Base-by-base conservation (phyloP, 148 eudicot genomes). In the Fagopyrum esculentum region DNA sequence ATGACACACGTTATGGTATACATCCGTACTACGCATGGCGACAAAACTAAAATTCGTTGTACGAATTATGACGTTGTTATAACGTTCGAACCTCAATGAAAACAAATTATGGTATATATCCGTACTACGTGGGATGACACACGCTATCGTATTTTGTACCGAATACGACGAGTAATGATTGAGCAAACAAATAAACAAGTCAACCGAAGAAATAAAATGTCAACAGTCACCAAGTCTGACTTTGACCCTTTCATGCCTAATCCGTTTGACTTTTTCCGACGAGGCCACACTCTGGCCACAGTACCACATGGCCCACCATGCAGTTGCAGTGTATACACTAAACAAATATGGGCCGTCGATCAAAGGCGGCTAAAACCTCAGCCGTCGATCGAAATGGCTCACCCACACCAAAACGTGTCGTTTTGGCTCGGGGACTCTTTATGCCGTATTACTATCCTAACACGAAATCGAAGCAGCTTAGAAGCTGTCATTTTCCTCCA, bases 321-420 rank as follows among this genome's bases (percentile, higher is more conserved):
- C 15, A 13, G 19, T 16, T 54, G 57, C 59, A 7, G 9, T 9
- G 22, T 8, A 19, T 6, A n/a, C n/a, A 5, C 16, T 35, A 11
- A 66, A 43, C 8, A 6, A 13, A 66, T 66, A 5, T 40, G 9
- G 47, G 12, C 71, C 71, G 71, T 66, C 46, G 71, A 43, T 66
- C 46, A 35, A 66, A 6, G 47, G 71, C 6, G 46, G 19, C 47
- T 43, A 5, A 66, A 35, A 12, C 5, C 46, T 66, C 71, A 19
- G 0, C 47, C 71, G 71, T 66, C 46, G 71, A 40, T 66, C 71
- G 12, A 45, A 5, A 4, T 66, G 6, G 4, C 19, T 43, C 46
- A 5, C 19, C 46, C 71, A 45, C 71, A 12, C 46, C 46, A 40
- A 66, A 66, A 66, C 71, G 71, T 46, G 71, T 66, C 71, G 71